Evolutionary conservation across 1,139 yeast species (phyloP).

Genomic region (Diutina ranongensis): DNA sequence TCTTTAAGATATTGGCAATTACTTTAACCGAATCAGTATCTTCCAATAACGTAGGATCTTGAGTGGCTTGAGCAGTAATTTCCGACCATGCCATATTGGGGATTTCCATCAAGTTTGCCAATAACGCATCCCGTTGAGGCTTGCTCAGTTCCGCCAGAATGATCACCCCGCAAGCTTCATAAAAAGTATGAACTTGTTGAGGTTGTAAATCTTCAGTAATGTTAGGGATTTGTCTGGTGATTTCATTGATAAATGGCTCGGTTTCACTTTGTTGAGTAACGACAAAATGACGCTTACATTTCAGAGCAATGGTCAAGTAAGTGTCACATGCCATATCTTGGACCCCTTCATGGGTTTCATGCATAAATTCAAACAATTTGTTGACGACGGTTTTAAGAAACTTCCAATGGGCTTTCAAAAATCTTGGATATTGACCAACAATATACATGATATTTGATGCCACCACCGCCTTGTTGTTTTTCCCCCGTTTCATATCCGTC

Average conservation of each 20-base stretch:
- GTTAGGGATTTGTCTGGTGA: conserved; percentile 67
- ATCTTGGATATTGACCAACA: conserved; percentile 97
- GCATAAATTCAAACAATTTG: conserved; percentile 96
- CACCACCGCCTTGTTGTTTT: conserved; percentile 96
- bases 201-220: conserved; percentile 92
- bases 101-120: conserved; percentile 71
- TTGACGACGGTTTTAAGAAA: conserved; percentile 91
- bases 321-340: conserved; percentile 99
- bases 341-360: conserved; percentile 98
- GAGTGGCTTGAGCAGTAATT: conserved; percentile 78
- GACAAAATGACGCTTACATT: conserved; percentile 93
- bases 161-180: conserved; percentile 94
- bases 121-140: conserved; percentile 58
- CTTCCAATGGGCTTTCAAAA: conserved; percentile 96
- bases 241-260: conserved; percentile 91
- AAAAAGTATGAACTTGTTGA: conserved; percentile 94
- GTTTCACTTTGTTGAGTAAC: conserved; percentile 74
- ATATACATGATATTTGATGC: conserved; percentile 98
- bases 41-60: conserved; percentile 72
- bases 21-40: conserved; percentile 86
- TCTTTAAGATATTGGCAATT: conserved; percentile 85
- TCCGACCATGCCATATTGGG: conserved; percentile 95
- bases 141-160: conserved; percentile 68
- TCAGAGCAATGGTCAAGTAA: conserved; percentile 85
- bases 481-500: conserved; percentile 94